Evolutionary conservation across 352 stramenopile species (phyloP), one percentile per base, ranked within the genome.

Genomic region (Pythium brachiatum): DNA sequence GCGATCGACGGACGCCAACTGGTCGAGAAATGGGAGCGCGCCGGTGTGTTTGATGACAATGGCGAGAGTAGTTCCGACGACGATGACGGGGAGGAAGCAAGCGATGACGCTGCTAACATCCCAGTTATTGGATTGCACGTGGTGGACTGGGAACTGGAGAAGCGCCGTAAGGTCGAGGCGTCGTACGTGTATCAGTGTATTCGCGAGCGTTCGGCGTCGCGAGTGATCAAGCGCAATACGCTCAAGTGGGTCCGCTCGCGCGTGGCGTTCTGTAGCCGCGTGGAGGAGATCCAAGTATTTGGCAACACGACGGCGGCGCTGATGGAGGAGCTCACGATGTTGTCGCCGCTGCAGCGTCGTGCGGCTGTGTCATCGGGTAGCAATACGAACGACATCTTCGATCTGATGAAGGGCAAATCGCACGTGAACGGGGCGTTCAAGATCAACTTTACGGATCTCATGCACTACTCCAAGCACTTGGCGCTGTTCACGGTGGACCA

Each of bases 391-490:
- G 53, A 86, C n/a, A 74, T 87, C 18, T 77, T 87, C 53, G 75
- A 73, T 32, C 51, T 80, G 21, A 62, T 79, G 25, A 79, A 72
- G 36, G 66, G 59, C 7, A 64, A 63, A 25, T 34, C 31, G 27
- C 12, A 13, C 16, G 21, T 38, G 16, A 29, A 2, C 52, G 68
- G 11, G 57, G 72, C 27, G 36, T 57, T 2, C 16, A 73, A 60
- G 38, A 89, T 91, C 21, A 68, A 70, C 8, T 86, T 91, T 41
- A 68, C 60, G 13, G 76, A 89, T 27, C 59, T 91, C 5, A 81
- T 89, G 53, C 75, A 77, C 4, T 91, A 85, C 46, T 76, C 78
- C 25, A 88, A 89, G 58, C 76, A 91, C 68, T 64, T 91, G 38
- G 79, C 79, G 18, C 57, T 89, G 27, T 89, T 84, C 41, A 73